Base-by-base conservation (phyloP, 1,139 yeast genomes). In the Eremothecium cymbalariae region DNA sequence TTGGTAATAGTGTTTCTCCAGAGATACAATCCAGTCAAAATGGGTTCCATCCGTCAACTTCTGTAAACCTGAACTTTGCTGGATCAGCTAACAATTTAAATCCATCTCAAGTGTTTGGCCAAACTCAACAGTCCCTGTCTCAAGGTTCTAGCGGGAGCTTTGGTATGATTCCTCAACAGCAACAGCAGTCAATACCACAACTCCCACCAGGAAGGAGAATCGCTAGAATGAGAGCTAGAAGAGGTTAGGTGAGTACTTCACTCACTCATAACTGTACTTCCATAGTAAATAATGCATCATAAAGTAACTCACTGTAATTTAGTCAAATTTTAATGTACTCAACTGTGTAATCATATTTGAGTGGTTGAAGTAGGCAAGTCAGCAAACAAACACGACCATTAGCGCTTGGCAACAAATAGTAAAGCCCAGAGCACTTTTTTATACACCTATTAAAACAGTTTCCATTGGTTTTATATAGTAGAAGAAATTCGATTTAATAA, bases 171-270 rank as follows among this genome's bases (percentile, higher is more conserved):
- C 30, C 30, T 8, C 25, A 23, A 12, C 25, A 31, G 7, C 29
- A 32, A 16, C 36, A 32, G 8, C 40, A 27, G 17, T 38, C 32
- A 32, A 28, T 25, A 27, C 25, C 30, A 28, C 39, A 18, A 15
- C 18, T 40, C 6, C 43, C 43, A 3, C 40, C 45, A 2, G 42
- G 42, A 13, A 48, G 57, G 31, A 49, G 41, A 32, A 33, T 52
- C 11, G 57, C 57, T 13, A 44, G 57, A 34, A 53, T 48, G 48
- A 44, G 53, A 38, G 40, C 37, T n/a, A 36, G 48, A 23, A 43
- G 51, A 24, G 43, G 48, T n/a, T n/a, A n/a, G n/a, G n/a, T n/a
- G n/a, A n/a, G n/a, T n/a, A n/a, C n/a, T n/a, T n/a, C n/a, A n/a
- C n/a, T n/a, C n/a, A n/a, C n/a, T n/a, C n/a, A n/a, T n/a, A n/a